Evolutionary conservation across 2,329 filamentous ascomycete genomes (phyloP).

Genomic region (Ampelomyces quisqualis): DNA sequence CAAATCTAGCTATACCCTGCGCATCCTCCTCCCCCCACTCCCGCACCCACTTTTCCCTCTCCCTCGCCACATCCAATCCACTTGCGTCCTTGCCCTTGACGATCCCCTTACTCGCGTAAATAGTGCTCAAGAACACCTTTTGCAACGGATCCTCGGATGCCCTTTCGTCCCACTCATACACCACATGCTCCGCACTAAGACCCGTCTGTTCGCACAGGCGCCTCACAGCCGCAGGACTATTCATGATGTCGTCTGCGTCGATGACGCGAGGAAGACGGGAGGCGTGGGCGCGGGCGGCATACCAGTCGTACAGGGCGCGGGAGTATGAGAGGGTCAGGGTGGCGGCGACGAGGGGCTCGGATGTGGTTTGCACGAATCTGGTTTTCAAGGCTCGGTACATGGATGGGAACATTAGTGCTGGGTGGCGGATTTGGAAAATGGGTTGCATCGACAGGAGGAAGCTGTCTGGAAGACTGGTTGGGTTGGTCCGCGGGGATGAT

Average conservation of each 20-base stretch:
- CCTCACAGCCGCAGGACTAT: constrained; percentile 7
- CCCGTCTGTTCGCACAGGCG: constrained; percentile 11
- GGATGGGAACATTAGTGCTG: constrained; percentile 17
- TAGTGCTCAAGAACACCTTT: constrained; percentile 13
- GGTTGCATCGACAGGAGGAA: constrained; percentile 15
- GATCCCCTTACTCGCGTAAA: constrained; percentile 10
- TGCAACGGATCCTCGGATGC: too few relatives aligned
- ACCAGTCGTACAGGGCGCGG: constrained; percentile 16
- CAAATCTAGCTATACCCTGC: constrained; percentile 5
- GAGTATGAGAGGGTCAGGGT: constrained; percentile 4
- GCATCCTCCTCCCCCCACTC: constrained; percentile 14
- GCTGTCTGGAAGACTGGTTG: constrained; percentile 13
- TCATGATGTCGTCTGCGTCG: constrained; percentile 22
- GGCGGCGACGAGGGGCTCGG: not conserved
- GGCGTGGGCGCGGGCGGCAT: too few relatives aligned
- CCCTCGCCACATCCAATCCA: constrained; percentile 6
- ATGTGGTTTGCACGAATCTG: not conserved
- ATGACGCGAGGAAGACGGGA: constrained; percentile 15
- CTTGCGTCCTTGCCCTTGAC: constrained; percentile 8
- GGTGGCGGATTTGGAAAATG: constrained; percentile 21
- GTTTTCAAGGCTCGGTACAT: constrained; percentile 12
- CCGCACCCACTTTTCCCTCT: constrained; percentile 15
- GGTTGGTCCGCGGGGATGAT: constrained; percentile 14
- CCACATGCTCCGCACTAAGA: constrained; percentile 11
- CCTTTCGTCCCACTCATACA: constrained; percentile 20